Evolutionary conservation across 148 eudicot species (phyloP), one percentile per base, ranked within the genome.

Genomic region (Heliosperma pusillum): DNA sequence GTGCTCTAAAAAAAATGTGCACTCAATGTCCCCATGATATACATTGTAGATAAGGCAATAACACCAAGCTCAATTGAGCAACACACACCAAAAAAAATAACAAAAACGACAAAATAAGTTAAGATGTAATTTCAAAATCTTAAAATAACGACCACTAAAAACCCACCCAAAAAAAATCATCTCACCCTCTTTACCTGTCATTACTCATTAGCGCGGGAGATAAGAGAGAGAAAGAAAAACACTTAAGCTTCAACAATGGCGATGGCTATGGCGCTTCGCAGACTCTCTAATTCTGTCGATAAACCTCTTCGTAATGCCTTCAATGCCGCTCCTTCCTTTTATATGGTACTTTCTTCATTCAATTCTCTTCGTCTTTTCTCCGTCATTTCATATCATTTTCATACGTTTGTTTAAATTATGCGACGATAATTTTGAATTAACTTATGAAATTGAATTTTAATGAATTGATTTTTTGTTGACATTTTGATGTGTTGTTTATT

Each of bases 241-340:
- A 3, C 5, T 21, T 5, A 44, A 24, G 55, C 13, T 17, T 11
- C 25, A 33, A 67, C 27, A 74, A 92, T 92, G 99, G 96, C 97
- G 55, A 85, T 95, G 96, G 92, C 96, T 57, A 84, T 90, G 91
- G 97, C 96, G 58, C 86, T 95, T 59, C 89, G 97, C 19, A 84
- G 88, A 83, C 92, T 95, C 53, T 84, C 91, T 4, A 90, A 93
- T 22, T 81, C 97, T 70, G 78, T 71, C 29, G 85, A 85, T 79
- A 92, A 95, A 77, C 96, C 96, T 52, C 13, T 85, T 10, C 87
- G 81, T 47, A 84, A 80, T 42, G 80, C 85, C 84, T 70, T 84
- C 78, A 86, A 79, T 83, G 93, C 85, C 82, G 85, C 87, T 76
- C 80, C 91, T 68, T 63, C 88, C 50, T 87, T 85, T 73, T 87